Evolutionary conservation across 371 early-diverging fungal species (phyloP).

Genomic region (Mucor piriformis): DNA sequence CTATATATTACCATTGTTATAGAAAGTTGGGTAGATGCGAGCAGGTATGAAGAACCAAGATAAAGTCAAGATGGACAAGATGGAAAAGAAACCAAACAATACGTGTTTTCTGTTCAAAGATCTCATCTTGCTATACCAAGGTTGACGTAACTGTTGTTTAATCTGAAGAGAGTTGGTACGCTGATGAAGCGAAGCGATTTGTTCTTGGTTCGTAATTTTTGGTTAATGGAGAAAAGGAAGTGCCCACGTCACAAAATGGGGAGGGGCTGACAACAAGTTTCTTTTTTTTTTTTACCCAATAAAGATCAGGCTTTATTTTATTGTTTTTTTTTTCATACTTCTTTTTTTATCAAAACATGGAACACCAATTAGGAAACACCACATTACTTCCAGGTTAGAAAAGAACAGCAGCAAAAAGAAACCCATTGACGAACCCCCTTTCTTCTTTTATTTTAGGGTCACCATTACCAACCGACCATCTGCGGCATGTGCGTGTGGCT

Average conservation of each 20-base stretch:
- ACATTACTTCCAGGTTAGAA: too few species aligned
- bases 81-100: conserved; percentile 15
- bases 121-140: conserved; percentile 36
- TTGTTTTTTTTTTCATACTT: background rate
- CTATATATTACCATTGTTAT: background rate
- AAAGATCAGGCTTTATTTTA: background rate
- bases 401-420: background rate
- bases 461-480: conserved; percentile 10
- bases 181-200: conserved; percentile 32
- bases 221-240: background rate
- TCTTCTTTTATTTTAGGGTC: conserved; percentile 4
- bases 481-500: conserved; percentile 45
- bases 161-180: conserved; percentile 48
- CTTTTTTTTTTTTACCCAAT: too few species aligned
- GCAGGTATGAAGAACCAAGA: conserved; percentile 8
- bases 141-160: conserved; percentile 34
- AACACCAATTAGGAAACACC: background rate
- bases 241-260: too few species aligned
- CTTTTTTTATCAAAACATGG: too few species aligned
- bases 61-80: conserved; percentile 6
- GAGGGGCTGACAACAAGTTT: too few species aligned
- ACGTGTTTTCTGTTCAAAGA: conserved; percentile 27
- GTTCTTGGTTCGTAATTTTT: conserved; percentile 7
- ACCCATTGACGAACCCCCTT: too few species aligned
- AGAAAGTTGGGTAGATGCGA: too few species aligned